phyloP scores from a whole-genome alignment of 805 yeast genomes.

The Lipomyces yamadae region DNA sequence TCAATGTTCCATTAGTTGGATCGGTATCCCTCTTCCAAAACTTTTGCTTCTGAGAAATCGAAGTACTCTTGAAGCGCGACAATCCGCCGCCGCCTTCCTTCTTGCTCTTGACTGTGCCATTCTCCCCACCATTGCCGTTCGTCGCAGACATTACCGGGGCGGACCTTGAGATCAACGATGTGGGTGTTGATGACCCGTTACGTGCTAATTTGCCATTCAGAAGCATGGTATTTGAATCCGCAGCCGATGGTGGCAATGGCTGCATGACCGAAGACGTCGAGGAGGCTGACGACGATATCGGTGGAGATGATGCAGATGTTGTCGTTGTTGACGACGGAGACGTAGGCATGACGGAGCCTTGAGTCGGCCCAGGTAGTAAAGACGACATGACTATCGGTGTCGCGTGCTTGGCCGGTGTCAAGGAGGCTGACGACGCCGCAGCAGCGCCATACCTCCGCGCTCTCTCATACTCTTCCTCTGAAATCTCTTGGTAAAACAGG shows the following conservation, averaged over 20 bases:
- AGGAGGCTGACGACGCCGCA: constrained; percentile 20
- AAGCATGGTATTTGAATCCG: constrained; percentile 12
- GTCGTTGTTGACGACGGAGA: constrained; percentile 15
- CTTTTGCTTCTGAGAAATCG: constrained; percentile 27
- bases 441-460: constrained; percentile 27
- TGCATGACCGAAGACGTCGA: constrained; percentile 14
- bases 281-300: constrained; percentile 16
- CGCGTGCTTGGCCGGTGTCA: background rate
- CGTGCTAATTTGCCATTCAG: constrained; percentile 7
- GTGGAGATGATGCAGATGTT: constrained; percentile 13
- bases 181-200: constrained; percentile 6
- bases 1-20: background rate
- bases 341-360: constrained; percentile 1
- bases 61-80: constrained; percentile 28
- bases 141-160: constrained; percentile 26
- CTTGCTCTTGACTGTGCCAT: constrained; percentile 24
- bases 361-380: background rate
- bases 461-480: constrained; percentile 28
- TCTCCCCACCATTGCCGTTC: constrained; percentile 1
- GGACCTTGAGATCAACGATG: constrained; percentile 10
- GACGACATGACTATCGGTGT: constrained; percentile 2
- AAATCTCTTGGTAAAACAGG: constrained; percentile 64
- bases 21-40: constrained; percentile 31
- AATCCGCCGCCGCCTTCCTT: constrained; percentile 31
- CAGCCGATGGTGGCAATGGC: constrained; percentile 13